A percentile compares a stretch with the other conserved stretches of the same genome.
Conservation (phyloP, 768 basidiomycete genomes). For the Leccinum incarnatum region DNA sequence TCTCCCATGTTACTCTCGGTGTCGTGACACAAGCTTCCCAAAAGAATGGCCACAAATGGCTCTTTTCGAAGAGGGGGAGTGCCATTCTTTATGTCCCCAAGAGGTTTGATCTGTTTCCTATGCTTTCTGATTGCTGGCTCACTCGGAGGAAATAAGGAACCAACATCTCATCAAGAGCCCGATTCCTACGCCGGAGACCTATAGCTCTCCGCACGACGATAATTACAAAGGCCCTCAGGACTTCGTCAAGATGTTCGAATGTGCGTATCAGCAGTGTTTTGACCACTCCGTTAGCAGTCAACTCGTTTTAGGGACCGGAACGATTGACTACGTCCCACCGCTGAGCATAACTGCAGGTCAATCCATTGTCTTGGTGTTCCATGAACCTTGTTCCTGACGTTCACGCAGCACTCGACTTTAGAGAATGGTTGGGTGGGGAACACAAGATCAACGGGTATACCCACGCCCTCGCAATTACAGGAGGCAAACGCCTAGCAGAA, state of each 20-base stretch:
- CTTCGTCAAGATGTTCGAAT: constrained; percentile 53
- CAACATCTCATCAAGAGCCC: constrained; percentile 60
- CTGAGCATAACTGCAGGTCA: constrained; percentile 55
- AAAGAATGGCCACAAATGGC: constrained; percentile 87
- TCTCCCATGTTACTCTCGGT: not conserved
- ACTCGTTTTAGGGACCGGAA: constrained; percentile 54
- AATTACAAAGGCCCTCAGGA: constrained; percentile 27
- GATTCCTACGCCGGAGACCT: constrained; percentile 54
- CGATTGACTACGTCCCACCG: constrained; percentile 52
- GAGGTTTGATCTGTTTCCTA: constrained; percentile 34
- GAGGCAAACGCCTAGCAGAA: constrained; percentile 58
- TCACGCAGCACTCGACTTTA: constrained; percentile 63
- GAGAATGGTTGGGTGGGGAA: constrained; percentile 74
- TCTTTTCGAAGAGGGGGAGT: constrained; percentile 64
- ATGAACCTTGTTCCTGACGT: constrained; percentile 4
- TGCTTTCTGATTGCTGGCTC: not conserved
- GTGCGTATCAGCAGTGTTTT: constrained; percentile 17
- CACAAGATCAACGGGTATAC: constrained; percentile 67
- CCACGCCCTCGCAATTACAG: constrained; percentile 62
- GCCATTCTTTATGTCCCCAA: constrained; percentile 74
- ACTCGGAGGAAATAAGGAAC: constrained; percentile 40
- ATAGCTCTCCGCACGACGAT: constrained; percentile 46
- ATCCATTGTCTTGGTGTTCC: not conserved
- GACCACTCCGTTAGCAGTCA: not conserved
- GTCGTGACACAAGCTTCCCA: not conserved